Evolutionary conservation across 352 stramenopile genomes (phyloP).

Genomic region (Paralagenidium karlingii): DNA sequence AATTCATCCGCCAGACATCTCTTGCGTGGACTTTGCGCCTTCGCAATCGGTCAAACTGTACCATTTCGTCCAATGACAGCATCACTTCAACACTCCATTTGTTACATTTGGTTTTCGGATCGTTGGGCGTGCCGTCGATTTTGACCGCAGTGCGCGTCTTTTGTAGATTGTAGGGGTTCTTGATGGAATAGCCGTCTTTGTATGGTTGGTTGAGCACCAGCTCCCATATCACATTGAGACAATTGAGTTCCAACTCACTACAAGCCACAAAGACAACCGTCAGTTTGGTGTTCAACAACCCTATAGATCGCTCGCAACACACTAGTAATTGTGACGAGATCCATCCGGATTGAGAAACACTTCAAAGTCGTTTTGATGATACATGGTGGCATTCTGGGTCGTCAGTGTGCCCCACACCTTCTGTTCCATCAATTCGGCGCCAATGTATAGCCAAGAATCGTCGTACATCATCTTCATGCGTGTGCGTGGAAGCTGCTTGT

Average conservation of each 20-base stretch:
- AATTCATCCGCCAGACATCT: slow-evolving; percentile 81
- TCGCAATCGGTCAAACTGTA: slow-evolving; percentile 34
- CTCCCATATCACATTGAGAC: slow-evolving; percentile 86
- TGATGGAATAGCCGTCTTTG: slow-evolving; percentile 70
- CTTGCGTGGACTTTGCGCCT: slow-evolving; percentile 15
- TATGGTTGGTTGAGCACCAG: slow-evolving; percentile 82
- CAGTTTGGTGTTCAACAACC: background rate
- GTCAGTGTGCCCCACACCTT: slow-evolving; percentile 69
- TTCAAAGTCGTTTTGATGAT: slow-evolving; percentile 89
- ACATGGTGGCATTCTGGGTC: slow-evolving; percentile 62
- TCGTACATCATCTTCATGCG: slow-evolving; percentile 80
- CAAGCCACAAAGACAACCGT: background rate
- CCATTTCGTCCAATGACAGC: slow-evolving; percentile 51
- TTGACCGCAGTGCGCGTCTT: slow-evolving; percentile 30
- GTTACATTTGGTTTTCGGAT: slow-evolving; percentile 28
- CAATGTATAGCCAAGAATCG: slow-evolving; percentile 54
- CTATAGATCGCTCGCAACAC: slow-evolving; percentile 2
- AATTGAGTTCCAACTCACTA: slow-evolving; percentile 86
- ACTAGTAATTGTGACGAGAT: slow-evolving; percentile 83
- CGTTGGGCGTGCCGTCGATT: slow-evolving; percentile 66
- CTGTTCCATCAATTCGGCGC: slow-evolving; percentile 41
- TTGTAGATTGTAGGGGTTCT: slow-evolving; percentile 57
- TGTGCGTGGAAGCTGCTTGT: slow-evolving; percentile 25
- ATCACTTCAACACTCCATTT: slow-evolving; percentile 82
- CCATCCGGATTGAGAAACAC: slow-evolving; percentile 85